phyloP scores from a whole-genome alignment of 139 green algal species.

The Closterium sp. region DNA sequence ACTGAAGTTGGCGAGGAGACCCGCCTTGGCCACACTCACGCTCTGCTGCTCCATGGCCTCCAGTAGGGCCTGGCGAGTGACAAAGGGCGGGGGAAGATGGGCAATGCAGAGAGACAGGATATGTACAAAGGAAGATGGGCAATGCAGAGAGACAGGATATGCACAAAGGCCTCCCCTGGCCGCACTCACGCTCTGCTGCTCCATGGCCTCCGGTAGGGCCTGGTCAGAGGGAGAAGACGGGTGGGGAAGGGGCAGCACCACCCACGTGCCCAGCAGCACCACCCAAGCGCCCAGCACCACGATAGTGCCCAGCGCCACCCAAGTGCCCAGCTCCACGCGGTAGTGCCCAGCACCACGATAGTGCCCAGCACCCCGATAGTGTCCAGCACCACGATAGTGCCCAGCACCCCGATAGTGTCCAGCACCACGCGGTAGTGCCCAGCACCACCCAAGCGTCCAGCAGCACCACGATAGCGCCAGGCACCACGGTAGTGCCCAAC shows the following conservation, averaged over 20 bases:
- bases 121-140: background rate
- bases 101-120: background rate
- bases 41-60: constrained; percentile 93
- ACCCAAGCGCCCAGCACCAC: too few species aligned
- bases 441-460: too few species aligned
- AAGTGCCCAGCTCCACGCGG: too few species aligned
- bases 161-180: constrained; percentile 56
- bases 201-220: constrained; percentile 54
- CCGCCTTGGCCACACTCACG: constrained; percentile 87
- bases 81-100: background rate
- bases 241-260: background rate
- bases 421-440: too few species aligned
- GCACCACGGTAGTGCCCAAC: too few species aligned
- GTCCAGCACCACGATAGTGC: too few species aligned
- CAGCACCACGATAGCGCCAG: too few species aligned
- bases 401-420: too few species aligned
- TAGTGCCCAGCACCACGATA: too few species aligned
- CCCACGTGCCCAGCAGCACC: background rate
- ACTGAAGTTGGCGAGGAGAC: constrained; percentile 79
- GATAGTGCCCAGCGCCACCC: too few species aligned
- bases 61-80: constrained; percentile 61
- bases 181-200: too few species aligned
- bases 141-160: background rate
- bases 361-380: too few species aligned
- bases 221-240: background rate